Evolutionary conservation across 257 asterid species (phyloP), one percentile per base, ranked within the genome.

Genomic region (Nicotiana tabacum): DNA sequence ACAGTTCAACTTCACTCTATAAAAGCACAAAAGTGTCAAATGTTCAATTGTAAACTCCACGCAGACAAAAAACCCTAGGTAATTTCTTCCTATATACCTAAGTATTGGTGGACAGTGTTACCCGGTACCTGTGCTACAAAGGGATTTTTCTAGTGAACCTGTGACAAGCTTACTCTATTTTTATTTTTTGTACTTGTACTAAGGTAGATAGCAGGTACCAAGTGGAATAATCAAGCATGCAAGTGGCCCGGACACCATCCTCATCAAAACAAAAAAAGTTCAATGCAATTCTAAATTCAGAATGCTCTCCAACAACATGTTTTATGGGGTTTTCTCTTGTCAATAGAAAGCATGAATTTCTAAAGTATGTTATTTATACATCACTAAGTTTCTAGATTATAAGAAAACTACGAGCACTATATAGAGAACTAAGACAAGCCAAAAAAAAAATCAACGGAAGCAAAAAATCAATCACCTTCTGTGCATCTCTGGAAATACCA

Each of bases 401-500:
- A 39, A 70, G 35, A 10, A 43, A 70, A 43, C 24, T 74, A 74
- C 16, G 61, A 74, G 39, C 79, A 48, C 39, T 6, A 24, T 8
- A 11, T 21, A 60, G 65, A 46, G 68, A 81, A 46, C 18, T 29
- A 65, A 68, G 58, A 72, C 72, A 43, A 39, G 30, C 18, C 7
- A 77, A 11, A 72, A 39, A 21, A 60, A 29, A 51, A 48, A 8
- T 43, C 51, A 43, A 9, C 12, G 51, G 62, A 77, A 39, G 2
- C 7, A 35, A 48, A 78, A 58, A 82, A 83, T 11, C 24, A 84
- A 84, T 80, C 77, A 83, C 99, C 99, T 88, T 93, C 61, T 90
- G 93, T 65, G 84, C 89, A 86, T 96, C 95, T 79, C 62, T 88
- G 2, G 91, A 86, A 35, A 93, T 90, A 53, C 99, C 99, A 85